Percentiles rank a stretch among this genome's conserved stretches.
Conservation (phyloP, 139 green algal genomes). For the Marvania coccoides region DNA sequence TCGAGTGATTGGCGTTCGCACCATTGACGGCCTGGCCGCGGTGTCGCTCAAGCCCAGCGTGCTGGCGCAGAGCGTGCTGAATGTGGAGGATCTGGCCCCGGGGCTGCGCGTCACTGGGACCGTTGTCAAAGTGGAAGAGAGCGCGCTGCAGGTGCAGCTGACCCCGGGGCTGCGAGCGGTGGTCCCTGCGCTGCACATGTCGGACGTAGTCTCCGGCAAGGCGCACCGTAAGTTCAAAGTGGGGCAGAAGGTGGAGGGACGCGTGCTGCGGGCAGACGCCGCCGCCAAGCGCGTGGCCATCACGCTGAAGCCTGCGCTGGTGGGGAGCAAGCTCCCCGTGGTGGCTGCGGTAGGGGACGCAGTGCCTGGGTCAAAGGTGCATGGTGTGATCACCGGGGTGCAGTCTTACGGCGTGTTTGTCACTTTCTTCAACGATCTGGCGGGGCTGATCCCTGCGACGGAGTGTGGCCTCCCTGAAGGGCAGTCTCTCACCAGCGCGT, state of each 20-base stretch:
- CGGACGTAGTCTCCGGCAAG: constrained; percentile 25
- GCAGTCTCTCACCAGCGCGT: constrained; percentile 43
- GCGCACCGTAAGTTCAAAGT: constrained; percentile 38
- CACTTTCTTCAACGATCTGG: constrained; percentile 53
- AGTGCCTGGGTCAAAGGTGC: constrained; percentile 44
- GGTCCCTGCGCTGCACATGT: constrained; percentile 45
- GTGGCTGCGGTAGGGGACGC: constrained; percentile 31
- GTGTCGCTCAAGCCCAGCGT: constrained; percentile 51
- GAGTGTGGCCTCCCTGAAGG: constrained; percentile 61
- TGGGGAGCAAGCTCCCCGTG: constrained; percentile 60
- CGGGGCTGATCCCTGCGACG: constrained; percentile 33
- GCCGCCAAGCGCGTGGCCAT: constrained; percentile 41
- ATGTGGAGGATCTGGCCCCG: constrained; percentile 28
- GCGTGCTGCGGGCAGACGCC: constrained; percentile 56
- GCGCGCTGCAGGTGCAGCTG: constrained; percentile 50
- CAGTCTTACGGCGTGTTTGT: constrained; percentile 82
- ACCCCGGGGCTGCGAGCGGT: constrained; percentile 44
- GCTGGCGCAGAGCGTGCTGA: constrained; percentile 26
- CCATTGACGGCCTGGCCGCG: constrained; percentile 73
- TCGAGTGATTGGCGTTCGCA: constrained; percentile 72
- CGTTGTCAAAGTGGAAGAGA: constrained; percentile 45
- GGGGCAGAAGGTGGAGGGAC: constrained; percentile 47
- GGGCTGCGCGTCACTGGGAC: constrained; percentile 51
- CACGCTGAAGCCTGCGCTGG: constrained; percentile 76
- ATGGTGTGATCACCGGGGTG: constrained; percentile 80